Base-by-base conservation (phyloP, 2,329 filamentous ascomycete genomes). In the Arachnopeziza araneosa region DNA sequence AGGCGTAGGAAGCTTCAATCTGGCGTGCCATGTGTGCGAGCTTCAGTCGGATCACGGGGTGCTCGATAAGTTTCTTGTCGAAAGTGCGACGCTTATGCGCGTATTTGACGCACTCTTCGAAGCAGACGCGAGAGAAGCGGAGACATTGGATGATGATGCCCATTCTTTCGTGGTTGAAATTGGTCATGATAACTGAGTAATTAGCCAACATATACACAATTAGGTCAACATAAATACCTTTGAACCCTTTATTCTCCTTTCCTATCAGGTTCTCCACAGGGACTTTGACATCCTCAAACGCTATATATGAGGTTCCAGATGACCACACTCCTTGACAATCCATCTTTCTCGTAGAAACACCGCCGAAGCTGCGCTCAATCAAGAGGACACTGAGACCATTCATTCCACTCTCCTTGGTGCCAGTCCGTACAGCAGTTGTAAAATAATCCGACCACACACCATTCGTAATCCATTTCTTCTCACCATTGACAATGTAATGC, bases 391-490 rank as follows among this genome's bases (percentile, higher is more conserved):
- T 91, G 63, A 99, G 83, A 62, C 95, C 95, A 72, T 93, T 93
- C 93, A 97, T 98, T 67, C 95, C 95, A 24, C 84, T 80, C 36
- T 86, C 88, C 49, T 67, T 66, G 2, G 66, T 65, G 89, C 92
- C 14, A 7, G 95, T 99, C 62, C 95, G 88, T 49, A 99, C 95
- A 24, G 93, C 95, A 17, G 91, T 96, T 58, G 95, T 98, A 81
- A 98, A 98, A 80, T 98, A 99, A 76, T 99, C 95, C 64, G 82
- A 85, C 91, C 92, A 97, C 71, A 97, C 85, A 71, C 95, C 95
- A 77, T 99, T 99, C 71, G 93, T 98, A 76, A 98, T 98, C 93
- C 95, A 98, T 80, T 99, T 99, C 89, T 99, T 98, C 85, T 97
- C 93, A 58, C 95, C 95, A 72, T 98, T 99, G 77, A 99, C 95